Percentiles rank a stretch among this genome's conserved stretches.
phyloP scores from a whole-genome alignment of 306 rosid genomes.

The Vigna mungo region DNA sequence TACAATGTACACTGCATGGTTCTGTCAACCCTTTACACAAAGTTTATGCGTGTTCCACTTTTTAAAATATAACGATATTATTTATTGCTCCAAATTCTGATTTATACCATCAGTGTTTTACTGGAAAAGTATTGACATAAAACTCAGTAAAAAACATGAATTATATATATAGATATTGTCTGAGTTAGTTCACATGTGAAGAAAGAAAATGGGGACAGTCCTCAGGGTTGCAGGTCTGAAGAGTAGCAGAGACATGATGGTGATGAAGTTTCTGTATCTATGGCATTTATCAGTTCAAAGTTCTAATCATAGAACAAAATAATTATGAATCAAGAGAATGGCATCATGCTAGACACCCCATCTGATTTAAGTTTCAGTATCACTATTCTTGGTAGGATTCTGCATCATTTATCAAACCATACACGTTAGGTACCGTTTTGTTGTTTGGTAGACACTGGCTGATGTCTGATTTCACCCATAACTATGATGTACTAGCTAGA shows the following conservation, averaged over 20 bases:
- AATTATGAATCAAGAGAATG: not conserved
- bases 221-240: constrained; percentile 30
- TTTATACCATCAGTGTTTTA: not conserved
- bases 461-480: not conserved
- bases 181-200: constrained; percentile 31
- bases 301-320: not conserved
- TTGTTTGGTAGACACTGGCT: not conserved
- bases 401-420: not conserved
- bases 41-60: not conserved
- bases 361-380: constrained; percentile 22
- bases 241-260: constrained; percentile 9
- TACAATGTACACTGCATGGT: not conserved
- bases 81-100: not conserved
- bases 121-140: not conserved
- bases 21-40: not conserved
- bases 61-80: not conserved
- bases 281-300: not conserved
- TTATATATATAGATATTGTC: not conserved
- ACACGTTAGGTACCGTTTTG: not conserved
- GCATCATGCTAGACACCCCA: not conserved
- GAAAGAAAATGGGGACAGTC: constrained; percentile 29
- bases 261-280: too few species aligned
- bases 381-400: constrained; percentile 1
- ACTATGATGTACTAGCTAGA: not conserved
- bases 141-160: not conserved